Evolutionary conservation across 2,329 filamentous ascomycete species (phyloP).

Genomic region (Chaetothyriales sp.): DNA sequence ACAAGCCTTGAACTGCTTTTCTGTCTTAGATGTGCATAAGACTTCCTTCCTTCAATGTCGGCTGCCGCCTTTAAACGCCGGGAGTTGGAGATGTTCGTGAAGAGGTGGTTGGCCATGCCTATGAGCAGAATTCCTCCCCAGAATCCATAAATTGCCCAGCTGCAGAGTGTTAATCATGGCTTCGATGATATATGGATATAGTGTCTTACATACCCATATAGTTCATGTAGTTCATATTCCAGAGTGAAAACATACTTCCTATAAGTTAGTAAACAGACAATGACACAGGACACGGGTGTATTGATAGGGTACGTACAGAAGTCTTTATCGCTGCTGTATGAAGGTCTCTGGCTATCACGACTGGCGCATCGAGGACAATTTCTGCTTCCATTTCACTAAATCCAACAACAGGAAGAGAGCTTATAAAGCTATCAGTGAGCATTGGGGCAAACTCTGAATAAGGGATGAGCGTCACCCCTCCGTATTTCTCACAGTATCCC

Average conservation of each 20-base stretch:
- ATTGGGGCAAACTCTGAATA: slow-evolving; percentile 11
- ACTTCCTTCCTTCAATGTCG: slow-evolving; percentile 6
- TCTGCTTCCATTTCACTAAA: slow-evolving; percentile 18
- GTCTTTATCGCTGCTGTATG: slow-evolving; percentile 11
- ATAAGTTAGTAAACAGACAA: background rate
- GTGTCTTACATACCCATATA: slow-evolving; percentile 22
- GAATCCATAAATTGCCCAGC: slow-evolving; percentile 24
- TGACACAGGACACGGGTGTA: background rate
- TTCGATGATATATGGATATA: background rate
- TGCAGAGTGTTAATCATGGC: slow-evolving; percentile 4
- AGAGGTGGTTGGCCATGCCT: slow-evolving; percentile 22
- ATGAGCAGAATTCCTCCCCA: slow-evolving; percentile 24
- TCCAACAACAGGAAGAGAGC: slow-evolving; percentile 20
- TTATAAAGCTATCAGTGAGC: slow-evolving; percentile 22
- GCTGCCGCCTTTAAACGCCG: slow-evolving; percentile 2
- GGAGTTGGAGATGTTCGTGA: slow-evolving; percentile 13
- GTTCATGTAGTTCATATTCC: slow-evolving; percentile 22
- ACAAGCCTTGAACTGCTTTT: background rate
- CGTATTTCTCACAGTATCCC: slow-evolving; percentile 14
- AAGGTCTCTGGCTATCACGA: slow-evolving; percentile 21
- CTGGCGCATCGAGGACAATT: slow-evolving; percentile 14
- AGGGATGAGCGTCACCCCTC: slow-evolving; percentile 17
- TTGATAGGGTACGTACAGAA: background rate
- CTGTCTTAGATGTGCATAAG: background rate
- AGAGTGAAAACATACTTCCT: slow-evolving; percentile 9